Evolutionary conservation across 73 alveolate species (phyloP).

Genomic region (Symbiodinium natans): DNA sequence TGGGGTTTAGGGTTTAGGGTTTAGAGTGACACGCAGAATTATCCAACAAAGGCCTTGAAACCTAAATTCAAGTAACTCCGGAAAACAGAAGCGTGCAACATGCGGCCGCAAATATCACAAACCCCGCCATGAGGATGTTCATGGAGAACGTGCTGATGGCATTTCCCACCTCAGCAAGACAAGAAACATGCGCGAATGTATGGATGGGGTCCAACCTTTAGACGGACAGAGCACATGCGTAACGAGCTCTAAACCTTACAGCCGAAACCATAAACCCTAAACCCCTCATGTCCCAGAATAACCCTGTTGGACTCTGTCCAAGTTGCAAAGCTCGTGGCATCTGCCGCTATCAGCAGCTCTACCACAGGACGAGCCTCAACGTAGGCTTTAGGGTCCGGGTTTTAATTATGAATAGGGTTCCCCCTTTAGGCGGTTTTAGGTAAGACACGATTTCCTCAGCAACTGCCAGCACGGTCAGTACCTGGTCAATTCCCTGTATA

Average conservation of each 20-base stretch:
- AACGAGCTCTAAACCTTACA: not conserved
- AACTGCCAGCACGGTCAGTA: too few relatives aligned
- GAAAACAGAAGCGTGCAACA: too few relatives aligned
- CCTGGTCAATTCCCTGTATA: too few relatives aligned
- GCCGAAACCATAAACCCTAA: not conserved
- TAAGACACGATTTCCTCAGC: too few relatives aligned
- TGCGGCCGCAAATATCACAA: too few relatives aligned
- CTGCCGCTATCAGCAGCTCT: slow-evolving; percentile 18
- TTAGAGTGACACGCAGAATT: too few relatives aligned
- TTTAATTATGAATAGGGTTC: too few relatives aligned
- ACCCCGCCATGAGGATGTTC: slow-evolving; percentile 29
- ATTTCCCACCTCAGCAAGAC: not conserved
- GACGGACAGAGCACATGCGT: too few relatives aligned
- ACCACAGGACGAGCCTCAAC: not conserved
- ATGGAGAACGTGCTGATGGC: slow-evolving; percentile 68
- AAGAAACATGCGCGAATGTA: too few relatives aligned
- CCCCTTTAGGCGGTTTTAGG: too few relatives aligned
- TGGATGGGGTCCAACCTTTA: not conserved
- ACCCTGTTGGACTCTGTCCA: not conserved
- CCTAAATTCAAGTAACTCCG: too few relatives aligned
- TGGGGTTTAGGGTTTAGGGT: too few relatives aligned
- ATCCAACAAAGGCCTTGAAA: not conserved
- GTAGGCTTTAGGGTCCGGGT: not conserved
- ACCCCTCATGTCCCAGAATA: not conserved
- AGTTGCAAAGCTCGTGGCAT: not conserved